Evolutionary conservation across 352 stramenopile genomes (phyloP).

Genomic region (Pilasporangium apinafurcum): DNA sequence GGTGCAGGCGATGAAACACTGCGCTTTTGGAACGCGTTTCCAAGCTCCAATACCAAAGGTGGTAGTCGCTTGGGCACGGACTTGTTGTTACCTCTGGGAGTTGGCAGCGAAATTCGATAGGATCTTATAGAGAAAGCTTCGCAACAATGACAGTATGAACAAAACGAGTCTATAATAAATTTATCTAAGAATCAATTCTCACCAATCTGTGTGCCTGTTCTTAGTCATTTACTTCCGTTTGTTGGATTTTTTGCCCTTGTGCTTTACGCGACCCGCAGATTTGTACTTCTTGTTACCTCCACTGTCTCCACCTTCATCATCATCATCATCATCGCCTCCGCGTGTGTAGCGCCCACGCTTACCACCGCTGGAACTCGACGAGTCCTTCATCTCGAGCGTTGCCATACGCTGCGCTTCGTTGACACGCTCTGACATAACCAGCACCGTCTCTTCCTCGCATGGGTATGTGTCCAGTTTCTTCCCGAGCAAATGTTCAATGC

Average conservation of each 20-base stretch:
- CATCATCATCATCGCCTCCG: conserved; percentile 42
- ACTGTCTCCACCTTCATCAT: conserved; percentile 25
- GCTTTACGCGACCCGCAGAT: conserved; percentile 49
- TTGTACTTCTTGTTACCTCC: conserved; percentile 69
- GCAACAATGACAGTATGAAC: background rate
- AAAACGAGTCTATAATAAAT: background rate
- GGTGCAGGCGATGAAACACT: conserved; percentile 97
- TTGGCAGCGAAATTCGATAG: conserved; percentile 57
- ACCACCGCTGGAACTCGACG: conserved; percentile 30
- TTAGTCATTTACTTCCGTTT: conserved; percentile 8
- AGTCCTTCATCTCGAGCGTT: conserved; percentile 87
- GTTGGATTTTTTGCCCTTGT: conserved; percentile 5
- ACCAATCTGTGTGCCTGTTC: conserved; percentile 3
- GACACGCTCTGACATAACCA: conserved; percentile 96
- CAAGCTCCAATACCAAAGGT: conserved; percentile 57
- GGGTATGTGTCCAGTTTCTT: conserved; percentile 77
- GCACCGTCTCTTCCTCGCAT: conserved; percentile 93
- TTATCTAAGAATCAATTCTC: conserved; percentile 3
- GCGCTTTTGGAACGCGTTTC: conserved; percentile 97
- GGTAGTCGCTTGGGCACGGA: conserved; percentile 41
- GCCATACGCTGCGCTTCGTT: conserved; percentile 96
- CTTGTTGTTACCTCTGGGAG: conserved; percentile 50
- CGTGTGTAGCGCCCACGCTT: conserved; percentile 62
- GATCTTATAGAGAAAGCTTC: background rate
- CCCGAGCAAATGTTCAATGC: conserved; percentile 89